Base-by-base conservation (phyloP, 352 stramenopile species). In the Pythium sukuiense region DNA sequence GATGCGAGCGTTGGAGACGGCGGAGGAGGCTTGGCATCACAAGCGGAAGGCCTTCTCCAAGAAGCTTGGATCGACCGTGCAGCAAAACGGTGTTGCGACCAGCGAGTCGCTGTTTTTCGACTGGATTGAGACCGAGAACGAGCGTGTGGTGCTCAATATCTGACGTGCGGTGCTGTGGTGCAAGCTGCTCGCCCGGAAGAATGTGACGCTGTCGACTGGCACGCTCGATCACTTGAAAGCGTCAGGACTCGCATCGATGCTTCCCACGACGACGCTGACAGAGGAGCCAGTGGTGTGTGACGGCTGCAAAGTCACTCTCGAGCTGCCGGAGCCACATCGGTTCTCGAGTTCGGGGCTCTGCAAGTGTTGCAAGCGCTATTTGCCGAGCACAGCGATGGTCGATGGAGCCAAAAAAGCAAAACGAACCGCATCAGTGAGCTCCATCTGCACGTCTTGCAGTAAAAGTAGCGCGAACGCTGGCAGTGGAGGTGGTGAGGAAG, bases 21-120 rank as follows among this genome's bases (percentile, higher is more conserved):
- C 45, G 6, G 45, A 52, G 24, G n/a, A 24, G 18, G 8, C 29
- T n/a, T 52, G 45, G 45, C 45, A 30, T 1, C 45, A 14, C 14
- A 52, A 52, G 45, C n/a, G 45, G 18, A 52, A 52, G 6, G 45
- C 45, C 4, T 52, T 52, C n/a, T 52, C 45, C 0, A 52, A 52
- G 11, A 52, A 52, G 45, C 45, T 52, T 6, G 45, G 45, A n/a
- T 52, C 45, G 45, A 52, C 43, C 26, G 43, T 49, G 43, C 43
- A 49, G 43, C 43, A 49, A 24, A 16, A 9, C n/a, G 43, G 45
- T 2, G 45, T 52, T 8, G n/a, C 45, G 7, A 52, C 45, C n/a
- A 52, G 45, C 16, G 45, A 52, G 6, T 52, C 45, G 45, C 45
- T 52, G 18, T 52, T 52, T 30, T 52, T 52, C 20, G 45, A 52